Percentiles rank a stretch among this genome's conserved stretches.
These are phyloP conservation scores for Schizonepeta tenuifolia DNA, from an alignment of 257 asterid species.

Conservation along the genomic window DNA sequence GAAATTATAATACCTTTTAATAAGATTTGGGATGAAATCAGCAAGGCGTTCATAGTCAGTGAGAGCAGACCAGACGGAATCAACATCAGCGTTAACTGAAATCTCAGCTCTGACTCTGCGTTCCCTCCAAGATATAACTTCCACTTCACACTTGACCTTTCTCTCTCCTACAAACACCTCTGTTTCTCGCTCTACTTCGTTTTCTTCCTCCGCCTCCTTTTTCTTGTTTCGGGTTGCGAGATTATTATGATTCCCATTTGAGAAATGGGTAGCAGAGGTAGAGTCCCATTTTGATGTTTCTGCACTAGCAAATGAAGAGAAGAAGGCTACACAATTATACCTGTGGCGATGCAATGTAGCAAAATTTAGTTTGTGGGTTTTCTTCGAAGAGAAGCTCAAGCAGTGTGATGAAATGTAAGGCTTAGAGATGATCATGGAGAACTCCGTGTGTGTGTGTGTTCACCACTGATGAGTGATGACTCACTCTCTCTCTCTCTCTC, in stretches of 20 bases:
- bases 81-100: slow-evolving; percentile 67
- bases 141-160: slow-evolving; percentile 75
- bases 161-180: slow-evolving; percentile 48
- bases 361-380: slow-evolving; percentile 23
- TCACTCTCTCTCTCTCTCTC: neutral
- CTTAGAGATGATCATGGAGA: slow-evolving; percentile 44
- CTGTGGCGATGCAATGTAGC: slow-evolving; percentile 18
- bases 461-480: neutral
- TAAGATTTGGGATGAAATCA: slow-evolving; percentile 94
- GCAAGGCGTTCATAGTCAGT: slow-evolving; percentile 96
- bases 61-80: slow-evolving; percentile 80
- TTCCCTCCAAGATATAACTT: slow-evolving; percentile 92
- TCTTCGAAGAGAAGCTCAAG: slow-evolving; percentile 29
- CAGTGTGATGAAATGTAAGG: slow-evolving; percentile 37
- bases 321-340: slow-evolving; percentile 12
- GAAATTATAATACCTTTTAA: slow-evolving; percentile 56
- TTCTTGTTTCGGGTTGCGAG: slow-evolving; percentile 28
- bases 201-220: slow-evolving; percentile 9
- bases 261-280: slow-evolving; percentile 16
- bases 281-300: slow-evolving; percentile 48
- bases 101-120: slow-evolving; percentile 78
- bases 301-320: slow-evolving; percentile 42
- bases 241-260: slow-evolving; percentile 25
- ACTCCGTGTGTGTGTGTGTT: slow-evolving; percentile 12
- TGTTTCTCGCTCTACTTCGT: slow-evolving; percentile 35